Evolutionary conservation across 345 rosid species (phyloP), one percentile per base, ranked within the genome.

Genomic region (Balakata baccata): DNA sequence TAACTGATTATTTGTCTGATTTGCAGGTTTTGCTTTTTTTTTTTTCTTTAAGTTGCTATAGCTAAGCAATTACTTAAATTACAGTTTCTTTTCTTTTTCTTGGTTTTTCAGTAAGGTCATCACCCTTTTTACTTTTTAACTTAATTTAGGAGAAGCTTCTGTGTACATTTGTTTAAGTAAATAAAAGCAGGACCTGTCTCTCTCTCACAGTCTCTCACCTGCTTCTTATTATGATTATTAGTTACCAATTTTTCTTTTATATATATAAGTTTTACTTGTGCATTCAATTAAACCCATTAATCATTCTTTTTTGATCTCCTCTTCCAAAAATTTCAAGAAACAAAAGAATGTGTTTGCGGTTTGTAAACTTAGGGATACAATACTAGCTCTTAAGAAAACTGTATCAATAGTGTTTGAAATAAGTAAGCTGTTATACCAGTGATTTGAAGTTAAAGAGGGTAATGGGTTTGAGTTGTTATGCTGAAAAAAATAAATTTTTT

Each of bases 61-160:
- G 4, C 20, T 23, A n/a, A 2, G 6, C 45, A 22, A 37, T 37
- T 0, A 12, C 46, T 58, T 58, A 17, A 17, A 12, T 65, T 45
- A 16, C 16, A 17, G 38, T 45, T n/a, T 22, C 5, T 39, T 74
- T 23, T 2, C n/a, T n/a, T 29, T 58, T 56, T 12, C 17, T 51
- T 63, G n/a, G 37, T 13, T 64, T 49, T 60, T 23, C 23, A 60
- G 43, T 57, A 67, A 46, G 72, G 53, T 65, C 41, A 54, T 53
- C 34, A 29, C 2, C 34, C 43, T 23, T 67, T 49, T 69, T 23
- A 29, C 34, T 13, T 52, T n/a, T 29, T 59, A 38, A 7, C 23
- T 29, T 29, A 29, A 29, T 29, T 18, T 25, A 5, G 50, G 18
- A 59, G 68, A 66, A 51, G 58, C 68, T 68, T 45, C 29, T 70